These are phyloP conservation scores for Dothideomycetes sp. DNA, from an alignment of 2,329 filamentous ascomycete species.

Conservation along the genomic window DNA sequence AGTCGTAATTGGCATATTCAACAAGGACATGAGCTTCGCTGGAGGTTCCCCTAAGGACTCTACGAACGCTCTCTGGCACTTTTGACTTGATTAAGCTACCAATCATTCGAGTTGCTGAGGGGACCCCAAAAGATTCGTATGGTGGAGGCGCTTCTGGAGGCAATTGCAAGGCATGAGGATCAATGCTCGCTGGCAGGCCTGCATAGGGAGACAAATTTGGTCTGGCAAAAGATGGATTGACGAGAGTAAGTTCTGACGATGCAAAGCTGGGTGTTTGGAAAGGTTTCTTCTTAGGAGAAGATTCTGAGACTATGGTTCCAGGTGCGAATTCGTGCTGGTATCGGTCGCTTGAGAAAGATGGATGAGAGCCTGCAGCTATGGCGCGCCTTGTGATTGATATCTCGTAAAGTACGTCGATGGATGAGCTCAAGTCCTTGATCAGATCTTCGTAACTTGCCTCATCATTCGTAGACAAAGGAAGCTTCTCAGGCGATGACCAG, in stretches of 20 bases:
- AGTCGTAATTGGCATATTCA: constrained; percentile 52
- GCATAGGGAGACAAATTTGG: constrained; percentile 21
- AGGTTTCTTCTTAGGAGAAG: neutral
- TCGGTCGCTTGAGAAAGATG: constrained; percentile 14
- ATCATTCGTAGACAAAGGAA: constrained; percentile 35
- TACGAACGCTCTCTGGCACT: constrained; percentile 18
- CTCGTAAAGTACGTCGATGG: constrained; percentile 71
- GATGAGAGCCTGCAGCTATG: constrained; percentile 24
- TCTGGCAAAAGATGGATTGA: constrained; percentile 16
- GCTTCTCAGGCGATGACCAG: constrained; percentile 25
- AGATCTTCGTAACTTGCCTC: constrained; percentile 65
- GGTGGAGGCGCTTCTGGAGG: constrained; percentile 37
- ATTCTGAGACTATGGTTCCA: constrained; percentile 8
- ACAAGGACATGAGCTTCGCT: constrained; percentile 40
- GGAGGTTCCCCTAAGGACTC: constrained; percentile 20
- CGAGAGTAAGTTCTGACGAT: constrained; percentile 10
- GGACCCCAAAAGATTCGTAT: constrained; percentile 35
- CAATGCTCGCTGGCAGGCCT: constrained; percentile 32
- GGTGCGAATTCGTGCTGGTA: constrained; percentile 2
- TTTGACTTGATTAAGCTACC: constrained; percentile 25
- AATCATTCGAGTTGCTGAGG: constrained; percentile 32
- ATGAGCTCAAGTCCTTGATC: constrained; percentile 61
- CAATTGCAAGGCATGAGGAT: constrained; percentile 29
- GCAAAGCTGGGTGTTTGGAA: constrained; percentile 10
- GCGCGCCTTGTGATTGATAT: constrained; percentile 54